These are phyloP conservation scores for Lentinula boryana DNA, from an alignment of 768 basidiomycete species.

Conservation along the genomic window DNA sequence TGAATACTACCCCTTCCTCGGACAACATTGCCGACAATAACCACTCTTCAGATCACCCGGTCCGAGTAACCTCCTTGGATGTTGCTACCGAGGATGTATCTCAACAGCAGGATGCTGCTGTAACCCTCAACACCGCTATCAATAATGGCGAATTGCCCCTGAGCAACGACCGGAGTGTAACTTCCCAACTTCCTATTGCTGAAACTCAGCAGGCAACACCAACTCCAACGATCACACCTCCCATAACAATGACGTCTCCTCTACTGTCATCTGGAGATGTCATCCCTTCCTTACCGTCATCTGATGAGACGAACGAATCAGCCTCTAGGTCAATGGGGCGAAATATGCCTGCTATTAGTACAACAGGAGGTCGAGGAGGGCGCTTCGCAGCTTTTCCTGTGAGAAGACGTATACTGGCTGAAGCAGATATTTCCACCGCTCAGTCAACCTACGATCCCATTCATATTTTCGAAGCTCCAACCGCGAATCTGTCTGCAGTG, in stretches of 20 bases:
- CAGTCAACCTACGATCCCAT: neutral
- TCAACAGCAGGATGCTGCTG: no score
- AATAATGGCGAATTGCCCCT: no score
- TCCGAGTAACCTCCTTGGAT: no score
- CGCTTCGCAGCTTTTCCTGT: slow-evolving; percentile 70
- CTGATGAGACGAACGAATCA: neutral
- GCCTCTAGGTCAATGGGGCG: neutral
- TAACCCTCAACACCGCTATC: no score
- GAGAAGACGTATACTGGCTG: slow-evolving; percentile 25
- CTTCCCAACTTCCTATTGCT: neutral
- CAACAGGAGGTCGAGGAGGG: slow-evolving; percentile 34
- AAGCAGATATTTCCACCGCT: slow-evolving; percentile 11
- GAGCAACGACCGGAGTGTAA: neutral
- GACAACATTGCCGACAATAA: no score
- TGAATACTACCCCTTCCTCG: no score
- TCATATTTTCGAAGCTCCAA: neutral
- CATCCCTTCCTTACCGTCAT: neutral
- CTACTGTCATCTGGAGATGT: neutral
- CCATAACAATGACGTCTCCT: neutral
- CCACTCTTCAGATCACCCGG: no score
- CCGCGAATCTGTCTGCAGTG: neutral
- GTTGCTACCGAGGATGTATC: no score
- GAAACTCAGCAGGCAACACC: neutral
- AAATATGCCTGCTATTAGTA: neutral
- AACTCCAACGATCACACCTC: neutral